phyloP scores from a whole-genome alignment of 495 filamentous ascomycete species.

The Podospora didyma region DNA sequence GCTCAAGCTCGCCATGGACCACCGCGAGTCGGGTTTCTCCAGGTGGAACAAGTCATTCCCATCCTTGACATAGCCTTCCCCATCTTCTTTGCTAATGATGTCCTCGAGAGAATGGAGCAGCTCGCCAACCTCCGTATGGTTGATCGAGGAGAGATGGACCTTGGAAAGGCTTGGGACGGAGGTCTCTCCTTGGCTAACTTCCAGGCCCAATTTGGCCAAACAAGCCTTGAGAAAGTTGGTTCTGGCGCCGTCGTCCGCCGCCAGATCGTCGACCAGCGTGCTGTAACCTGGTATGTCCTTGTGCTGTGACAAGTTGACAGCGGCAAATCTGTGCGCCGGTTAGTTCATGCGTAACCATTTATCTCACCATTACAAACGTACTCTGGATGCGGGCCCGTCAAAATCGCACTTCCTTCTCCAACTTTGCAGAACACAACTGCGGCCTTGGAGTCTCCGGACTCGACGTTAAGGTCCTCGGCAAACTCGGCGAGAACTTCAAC shows the following conservation, averaged over 20 bases:
- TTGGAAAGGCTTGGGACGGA: slow-evolving; percentile 78
- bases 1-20: slow-evolving; percentile 46
- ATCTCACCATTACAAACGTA: slow-evolving; percentile 40
- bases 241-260: slow-evolving; percentile 66
- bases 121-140: slow-evolving; percentile 58
- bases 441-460: slow-evolving; percentile 65
- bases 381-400: slow-evolving; percentile 94
- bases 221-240: slow-evolving; percentile 77
- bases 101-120: slow-evolving; percentile 65
- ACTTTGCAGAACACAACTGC: slow-evolving; percentile 86
- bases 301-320: slow-evolving; percentile 66
- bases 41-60: slow-evolving; percentile 85
- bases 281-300: slow-evolving; percentile 60
- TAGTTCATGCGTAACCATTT: background rate
- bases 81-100: slow-evolving; percentile 62
- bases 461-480: slow-evolving; percentile 68
- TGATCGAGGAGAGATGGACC: slow-evolving; percentile 74
- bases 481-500: slow-evolving; percentile 85
- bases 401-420: slow-evolving; percentile 73
- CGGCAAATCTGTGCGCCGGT: slow-evolving; percentile 63
- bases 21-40: slow-evolving; percentile 55
- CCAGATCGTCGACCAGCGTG: slow-evolving; percentile 62
- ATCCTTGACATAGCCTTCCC: slow-evolving; percentile 72
- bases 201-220: slow-evolving; percentile 75
- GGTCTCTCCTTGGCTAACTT: slow-evolving; percentile 64